A percentile compares a stretch with the other conserved stretches of the same genome.
Evolutionary conservation across 2,329 filamentous ascomycete genomes (phyloP).

Genomic region (Fusarium agapanthi): DNA sequence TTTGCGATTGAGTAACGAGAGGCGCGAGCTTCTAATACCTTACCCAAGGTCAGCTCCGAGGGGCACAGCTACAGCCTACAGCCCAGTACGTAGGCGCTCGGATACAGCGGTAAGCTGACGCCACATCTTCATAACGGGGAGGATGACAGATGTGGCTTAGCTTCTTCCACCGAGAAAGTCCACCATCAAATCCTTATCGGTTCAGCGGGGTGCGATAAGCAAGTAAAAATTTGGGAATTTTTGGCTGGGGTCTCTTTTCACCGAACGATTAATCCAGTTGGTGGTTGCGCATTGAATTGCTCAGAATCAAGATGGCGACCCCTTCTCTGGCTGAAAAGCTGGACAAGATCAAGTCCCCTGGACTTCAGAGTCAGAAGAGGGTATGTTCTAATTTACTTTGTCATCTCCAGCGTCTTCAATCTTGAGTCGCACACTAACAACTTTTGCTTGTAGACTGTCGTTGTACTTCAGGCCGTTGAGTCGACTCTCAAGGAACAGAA

Average conservation of each 20-base stretch:
- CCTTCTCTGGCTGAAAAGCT: slow-evolving; percentile 81
- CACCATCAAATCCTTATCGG: slow-evolving; percentile 36
- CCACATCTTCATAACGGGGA: slow-evolving; percentile 36
- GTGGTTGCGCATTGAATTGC: slow-evolving; percentile 43
- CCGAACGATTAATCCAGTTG: slow-evolving; percentile 39
- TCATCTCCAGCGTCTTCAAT: not conserved
- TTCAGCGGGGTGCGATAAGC: slow-evolving; percentile 43
- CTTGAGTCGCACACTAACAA: slow-evolving; percentile 21
- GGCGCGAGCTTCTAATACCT: slow-evolving; percentile 38
- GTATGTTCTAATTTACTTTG: slow-evolving; percentile 57
- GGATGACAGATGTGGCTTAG: slow-evolving; percentile 25
- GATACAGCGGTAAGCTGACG: slow-evolving; percentile 44
- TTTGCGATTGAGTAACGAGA: slow-evolving; percentile 34
- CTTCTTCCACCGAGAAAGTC: not conserved
- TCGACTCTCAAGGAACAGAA: slow-evolving; percentile 91
- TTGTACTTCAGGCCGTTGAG: slow-evolving; percentile 91
- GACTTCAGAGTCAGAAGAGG: slow-evolving; percentile 94
- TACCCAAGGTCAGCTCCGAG: slow-evolving; percentile 40
- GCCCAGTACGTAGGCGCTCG: slow-evolving; percentile 35
- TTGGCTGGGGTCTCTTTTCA: slow-evolving; percentile 38
- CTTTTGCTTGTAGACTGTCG: slow-evolving; percentile 68
- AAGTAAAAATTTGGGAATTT: slow-evolving; percentile 44
- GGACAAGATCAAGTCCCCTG: slow-evolving; percentile 96
- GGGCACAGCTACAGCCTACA: slow-evolving; percentile 34
- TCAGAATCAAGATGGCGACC: slow-evolving; percentile 56